phyloP scores from a whole-genome alignment of 345 rosid species.

The Melastoma malabathricum region DNA sequence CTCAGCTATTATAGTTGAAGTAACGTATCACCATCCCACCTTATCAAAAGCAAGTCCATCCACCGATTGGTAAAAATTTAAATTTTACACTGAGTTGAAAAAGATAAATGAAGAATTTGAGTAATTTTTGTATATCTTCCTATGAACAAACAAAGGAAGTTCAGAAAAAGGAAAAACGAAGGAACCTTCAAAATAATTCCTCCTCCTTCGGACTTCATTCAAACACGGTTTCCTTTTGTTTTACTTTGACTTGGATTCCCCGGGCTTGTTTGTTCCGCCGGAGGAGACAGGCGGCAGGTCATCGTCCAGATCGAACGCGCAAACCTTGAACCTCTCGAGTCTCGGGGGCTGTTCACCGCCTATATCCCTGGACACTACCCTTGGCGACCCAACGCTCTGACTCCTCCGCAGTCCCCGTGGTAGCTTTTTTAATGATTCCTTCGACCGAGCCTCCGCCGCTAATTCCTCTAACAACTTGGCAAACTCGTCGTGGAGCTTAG shows the following conservation, averaged over 20 bases:
- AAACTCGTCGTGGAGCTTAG: slow-evolving; percentile 14
- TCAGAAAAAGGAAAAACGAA: too few relatives aligned
- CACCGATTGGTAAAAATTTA: too few relatives aligned
- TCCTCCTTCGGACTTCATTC: too few relatives aligned
- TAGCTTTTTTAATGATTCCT: not conserved
- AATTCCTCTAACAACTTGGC: slow-evolving; percentile 10
- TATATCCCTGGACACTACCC: slow-evolving; percentile 2
- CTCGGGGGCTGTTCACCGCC: slow-evolving; percentile 11
- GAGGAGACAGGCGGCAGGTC: not conserved
- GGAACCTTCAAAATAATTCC: too few relatives aligned
- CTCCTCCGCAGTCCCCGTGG: slow-evolving; percentile 18
- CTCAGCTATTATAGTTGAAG: too few relatives aligned
- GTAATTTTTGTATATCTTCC: too few relatives aligned
- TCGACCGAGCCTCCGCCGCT: not conserved
- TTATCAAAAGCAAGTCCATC: too few relatives aligned
- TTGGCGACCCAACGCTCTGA: slow-evolving; percentile 25
- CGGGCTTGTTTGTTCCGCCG: slow-evolving; percentile 6
- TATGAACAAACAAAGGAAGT: too few relatives aligned
- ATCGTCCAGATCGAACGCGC: slow-evolving; percentile 11
- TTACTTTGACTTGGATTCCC: slow-evolving; percentile 9
- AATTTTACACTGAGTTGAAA: too few relatives aligned
- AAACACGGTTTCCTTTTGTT: not conserved
- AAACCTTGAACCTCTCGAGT: slow-evolving; percentile 28
- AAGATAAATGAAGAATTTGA: too few relatives aligned
- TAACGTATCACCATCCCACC: too few relatives aligned